A percentile compares a stretch with the other conserved stretches of the same genome.
Conservation (phyloP, 192 early-diverging fungal genomes). For the Coemansia sp. region DNA sequence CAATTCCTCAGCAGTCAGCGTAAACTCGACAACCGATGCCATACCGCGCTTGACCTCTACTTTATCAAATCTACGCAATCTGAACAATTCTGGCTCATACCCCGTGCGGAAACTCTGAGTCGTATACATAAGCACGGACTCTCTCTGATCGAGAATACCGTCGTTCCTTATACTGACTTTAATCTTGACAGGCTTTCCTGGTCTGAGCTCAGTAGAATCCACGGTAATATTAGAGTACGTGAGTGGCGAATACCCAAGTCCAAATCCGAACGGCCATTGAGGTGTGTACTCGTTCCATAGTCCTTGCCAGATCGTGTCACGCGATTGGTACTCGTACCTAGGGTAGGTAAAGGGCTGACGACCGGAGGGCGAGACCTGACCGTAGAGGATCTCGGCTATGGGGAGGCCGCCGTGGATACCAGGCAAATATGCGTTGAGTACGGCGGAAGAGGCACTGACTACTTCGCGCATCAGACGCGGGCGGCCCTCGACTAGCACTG, state of each 20-base stretch:
- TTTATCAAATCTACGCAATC: constrained; percentile 62
- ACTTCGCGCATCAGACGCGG: constrained; percentile 60
- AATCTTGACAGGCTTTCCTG: constrained; percentile 31
- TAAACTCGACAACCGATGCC: constrained; percentile 27
- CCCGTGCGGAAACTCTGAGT: constrained; percentile 59
- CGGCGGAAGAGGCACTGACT: constrained; percentile 41
- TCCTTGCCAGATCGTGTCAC: constrained; percentile 52
- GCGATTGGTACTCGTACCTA: constrained; percentile 45
- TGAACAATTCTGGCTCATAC: constrained; percentile 60
- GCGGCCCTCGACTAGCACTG: constrained; percentile 61
- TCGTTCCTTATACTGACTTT: constrained; percentile 52
- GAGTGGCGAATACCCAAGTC: constrained; percentile 60
- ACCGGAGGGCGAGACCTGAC: constrained; percentile 62
- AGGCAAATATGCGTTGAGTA: constrained; percentile 61
- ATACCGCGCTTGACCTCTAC: constrained; percentile 20
- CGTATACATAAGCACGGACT: constrained; percentile 63
- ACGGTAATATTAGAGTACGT: constrained; percentile 54
- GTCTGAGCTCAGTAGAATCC: constrained; percentile 5
- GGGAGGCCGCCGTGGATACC: constrained; percentile 65
- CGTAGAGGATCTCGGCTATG: constrained; percentile 64
- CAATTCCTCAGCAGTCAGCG: constrained; percentile 43
- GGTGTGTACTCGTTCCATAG: constrained; percentile 56
- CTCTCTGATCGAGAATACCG: constrained; percentile 48
- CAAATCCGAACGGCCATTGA: constrained; percentile 63
- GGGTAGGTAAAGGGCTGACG: constrained; percentile 66